Conservation (phyloP, 169 alveolate species). For the Plasmodium gaboni region DNA sequence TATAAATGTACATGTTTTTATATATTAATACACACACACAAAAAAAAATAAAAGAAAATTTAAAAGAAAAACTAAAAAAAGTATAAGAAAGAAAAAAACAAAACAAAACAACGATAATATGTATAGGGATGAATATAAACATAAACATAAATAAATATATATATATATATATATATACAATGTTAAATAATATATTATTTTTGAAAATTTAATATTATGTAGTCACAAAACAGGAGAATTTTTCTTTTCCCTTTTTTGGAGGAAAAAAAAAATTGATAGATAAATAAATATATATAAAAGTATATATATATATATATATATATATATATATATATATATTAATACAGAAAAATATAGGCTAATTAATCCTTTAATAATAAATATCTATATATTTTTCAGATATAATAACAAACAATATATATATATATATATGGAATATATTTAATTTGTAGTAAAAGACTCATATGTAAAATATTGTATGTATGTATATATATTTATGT, state of each 20-base stretch:
- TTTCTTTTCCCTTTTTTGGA: not conserved
- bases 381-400: not conserved
- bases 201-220: not conserved
- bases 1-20: too few relatives aligned
- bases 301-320: not conserved
- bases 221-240: too few relatives aligned
- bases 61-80: too few relatives aligned
- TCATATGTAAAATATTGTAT: too few relatives aligned
- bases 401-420: not conserved
- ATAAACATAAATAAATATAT: constrained; percentile 1
- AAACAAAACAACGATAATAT: not conserved
- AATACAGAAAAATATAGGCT: not conserved
- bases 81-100: not conserved
- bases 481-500: too few relatives aligned
- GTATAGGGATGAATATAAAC: not conserved
- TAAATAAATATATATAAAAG: not conserved
- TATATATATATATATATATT: not conserved
- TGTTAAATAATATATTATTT: not conserved
- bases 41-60: too few relatives aligned
- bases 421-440: too few relatives aligned
- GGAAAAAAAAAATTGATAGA: not conserved
- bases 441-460: too few relatives aligned
- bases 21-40: too few relatives aligned
- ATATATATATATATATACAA: constrained; percentile 8
- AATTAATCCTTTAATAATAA: constrained; percentile 5